phyloP scores from a whole-genome alignment of 23 red algal genomes.

The Pyropia yezoensis region DNA sequence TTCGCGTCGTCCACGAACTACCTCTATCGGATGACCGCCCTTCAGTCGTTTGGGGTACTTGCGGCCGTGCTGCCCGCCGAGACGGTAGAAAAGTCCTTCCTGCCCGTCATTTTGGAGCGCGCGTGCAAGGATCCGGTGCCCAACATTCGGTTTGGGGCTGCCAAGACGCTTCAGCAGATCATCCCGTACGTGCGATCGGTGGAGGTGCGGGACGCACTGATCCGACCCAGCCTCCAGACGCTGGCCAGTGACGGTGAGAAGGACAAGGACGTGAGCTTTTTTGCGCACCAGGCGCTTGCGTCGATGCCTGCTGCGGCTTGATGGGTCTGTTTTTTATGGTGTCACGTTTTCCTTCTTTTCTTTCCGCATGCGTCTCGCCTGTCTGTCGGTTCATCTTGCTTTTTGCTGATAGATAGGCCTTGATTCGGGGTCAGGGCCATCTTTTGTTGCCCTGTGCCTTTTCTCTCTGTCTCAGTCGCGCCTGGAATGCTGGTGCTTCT shows the following conservation, averaged over 20 bases:
- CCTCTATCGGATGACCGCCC: constrained; percentile 84
- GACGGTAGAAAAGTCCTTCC: constrained; percentile 68
- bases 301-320: no score
- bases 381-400: no score
- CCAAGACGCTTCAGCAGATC: constrained; percentile 68
- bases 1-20: constrained; percentile 77
- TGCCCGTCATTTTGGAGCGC: constrained; percentile 68
- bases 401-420: no score
- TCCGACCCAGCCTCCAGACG: constrained; percentile 57
- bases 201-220: constrained; percentile 48
- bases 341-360: no score
- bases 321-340: no score
- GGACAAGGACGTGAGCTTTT: constrained; percentile 84
- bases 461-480: no score
- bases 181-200: constrained; percentile 45
- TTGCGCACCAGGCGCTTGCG: constrained; percentile 70
- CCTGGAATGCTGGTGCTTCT: no score
- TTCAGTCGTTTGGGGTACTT: constrained; percentile 77
- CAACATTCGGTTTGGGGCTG: constrained; percentile 87
- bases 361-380: no score
- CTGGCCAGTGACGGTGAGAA: constrained; percentile 41
- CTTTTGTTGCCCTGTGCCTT: no score
- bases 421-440: no score
- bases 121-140: constrained; percentile 87
- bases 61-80: constrained; percentile 47